phyloP scores from a whole-genome alignment of 371 early-diverging fungal genomes.

The Mortierella sp. region DNA sequence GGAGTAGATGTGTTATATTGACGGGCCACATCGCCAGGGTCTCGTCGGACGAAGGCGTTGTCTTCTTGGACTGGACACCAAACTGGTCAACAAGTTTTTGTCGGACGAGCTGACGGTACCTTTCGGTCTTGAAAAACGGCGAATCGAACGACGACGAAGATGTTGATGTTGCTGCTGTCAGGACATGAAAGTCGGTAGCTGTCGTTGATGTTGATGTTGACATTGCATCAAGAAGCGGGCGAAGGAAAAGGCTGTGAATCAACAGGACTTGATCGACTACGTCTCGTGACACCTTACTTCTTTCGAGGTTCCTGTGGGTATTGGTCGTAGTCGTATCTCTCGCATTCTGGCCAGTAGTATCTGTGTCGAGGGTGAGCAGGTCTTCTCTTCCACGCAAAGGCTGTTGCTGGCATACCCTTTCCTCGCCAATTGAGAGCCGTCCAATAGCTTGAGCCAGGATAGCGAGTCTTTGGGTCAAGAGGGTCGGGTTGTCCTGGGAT shows the following conservation, averaged over 20 bases:
- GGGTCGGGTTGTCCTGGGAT: not conserved
- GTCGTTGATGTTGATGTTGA: not conserved
- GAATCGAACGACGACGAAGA: constrained; percentile 19
- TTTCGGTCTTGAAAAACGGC: constrained; percentile 30
- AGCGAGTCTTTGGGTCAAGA: constrained; percentile 16
- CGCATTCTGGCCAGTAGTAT: not conserved
- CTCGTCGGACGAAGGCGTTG: not conserved
- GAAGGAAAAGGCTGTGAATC: constrained; percentile 28
- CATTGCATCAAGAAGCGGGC: constrained; percentile 10
- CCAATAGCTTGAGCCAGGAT: constrained; percentile 37
- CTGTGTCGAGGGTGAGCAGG: constrained; percentile 6
- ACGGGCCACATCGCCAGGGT: not conserved
- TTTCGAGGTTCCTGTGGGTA: not conserved
- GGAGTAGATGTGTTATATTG: not conserved
- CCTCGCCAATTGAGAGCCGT: constrained; percentile 24
- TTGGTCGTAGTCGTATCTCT: not conserved
- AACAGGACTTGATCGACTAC: constrained; percentile 31
- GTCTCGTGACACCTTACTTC: constrained; percentile 24
- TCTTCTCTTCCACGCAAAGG: not conserved
- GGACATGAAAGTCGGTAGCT: not conserved
- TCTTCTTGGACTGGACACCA: constrained; percentile 9
- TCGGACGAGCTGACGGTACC: constrained; percentile 16
- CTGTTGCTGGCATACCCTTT: not conserved
- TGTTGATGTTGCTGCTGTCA: not conserved
- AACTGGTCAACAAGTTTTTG: constrained; percentile 29